A percentile compares a stretch with the other conserved stretches of the same genome.
These are phyloP conservation scores for Aspergillus terreus DNA, from an alignment of 2,329 filamentous ascomycete species.

Conservation along the genomic window DNA sequence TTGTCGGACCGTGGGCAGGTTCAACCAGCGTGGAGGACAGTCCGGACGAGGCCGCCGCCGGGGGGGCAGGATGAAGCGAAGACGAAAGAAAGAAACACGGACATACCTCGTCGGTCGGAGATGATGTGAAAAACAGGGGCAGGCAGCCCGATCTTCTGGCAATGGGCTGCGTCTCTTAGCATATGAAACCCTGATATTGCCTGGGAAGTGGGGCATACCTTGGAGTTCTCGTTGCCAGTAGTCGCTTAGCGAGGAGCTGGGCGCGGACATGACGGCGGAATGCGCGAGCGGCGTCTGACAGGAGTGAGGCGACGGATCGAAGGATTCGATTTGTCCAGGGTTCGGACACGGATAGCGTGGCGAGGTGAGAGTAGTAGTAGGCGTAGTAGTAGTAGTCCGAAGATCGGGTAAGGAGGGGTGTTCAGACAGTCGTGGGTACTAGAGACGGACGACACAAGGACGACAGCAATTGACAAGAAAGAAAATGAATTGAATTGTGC, in stretches of 20 bases:
- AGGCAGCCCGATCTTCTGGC: constrained; percentile 51
- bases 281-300: constrained; percentile 1
- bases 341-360: too few species aligned
- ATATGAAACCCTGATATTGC: constrained; percentile 10
- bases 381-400: too few species aligned
- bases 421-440: too few species aligned
- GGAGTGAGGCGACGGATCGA: constrained; percentile 1
- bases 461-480: too few species aligned
- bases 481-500: constrained; percentile 2
- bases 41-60: neutral
- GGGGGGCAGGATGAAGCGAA: constrained; percentile 18
- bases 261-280: constrained; percentile 21
- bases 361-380: too few species aligned
- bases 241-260: constrained; percentile 13
- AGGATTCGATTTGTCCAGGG: too few species aligned
- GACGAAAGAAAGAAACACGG: constrained; percentile 14
- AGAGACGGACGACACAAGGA: too few species aligned
- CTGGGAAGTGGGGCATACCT: constrained; percentile 41
- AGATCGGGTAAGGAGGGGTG: too few species aligned
- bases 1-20: constrained; percentile 16
- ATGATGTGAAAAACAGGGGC: constrained; percentile 65
- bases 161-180: constrained; percentile 49
- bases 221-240: constrained; percentile 58
- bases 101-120: constrained; percentile 65
- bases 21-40: too few species aligned